A percentile compares a stretch with the other conserved stretches of the same genome.
These are phyloP conservation scores for Trifolium pratense DNA, from an alignment of 306 rosid genomes.

Conservation along the genomic window DNA sequence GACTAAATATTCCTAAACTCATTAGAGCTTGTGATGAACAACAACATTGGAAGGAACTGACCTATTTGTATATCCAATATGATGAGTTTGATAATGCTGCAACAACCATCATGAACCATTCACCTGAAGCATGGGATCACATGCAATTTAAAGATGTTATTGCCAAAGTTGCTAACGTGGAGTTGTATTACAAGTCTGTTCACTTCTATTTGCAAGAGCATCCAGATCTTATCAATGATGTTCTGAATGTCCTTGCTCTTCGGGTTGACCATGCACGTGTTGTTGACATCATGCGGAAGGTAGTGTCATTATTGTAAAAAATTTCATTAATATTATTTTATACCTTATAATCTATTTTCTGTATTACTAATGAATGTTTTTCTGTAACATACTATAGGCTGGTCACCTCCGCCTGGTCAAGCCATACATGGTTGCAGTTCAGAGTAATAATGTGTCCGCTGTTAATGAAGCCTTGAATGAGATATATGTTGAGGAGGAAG, in stretches of 20 bases:
- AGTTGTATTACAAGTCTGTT: slow-evolving; percentile 93
- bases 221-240: slow-evolving; percentile 96
- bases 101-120: slow-evolving; percentile 97
- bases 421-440: slow-evolving; percentile 99
- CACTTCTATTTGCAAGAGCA: slow-evolving; percentile 99
- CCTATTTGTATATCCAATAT: slow-evolving; percentile 94
- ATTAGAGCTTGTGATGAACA: slow-evolving; percentile 99
- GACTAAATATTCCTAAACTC: slow-evolving; percentile 96
- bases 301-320: slow-evolving; percentile 37
- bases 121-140: slow-evolving; percentile 99
- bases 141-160: slow-evolving; percentile 97
- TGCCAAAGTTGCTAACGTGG: slow-evolving; percentile 96
- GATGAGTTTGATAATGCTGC: slow-evolving; percentile 99
- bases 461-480: slow-evolving; percentile 98
- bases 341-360: slow-evolving; percentile 2
- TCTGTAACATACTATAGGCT: slow-evolving; percentile 59
- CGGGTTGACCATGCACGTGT: slow-evolving; percentile 99
- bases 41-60: slow-evolving; percentile 97
- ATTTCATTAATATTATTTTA: slow-evolving; percentile 10
- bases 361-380: slow-evolving; percentile 26
- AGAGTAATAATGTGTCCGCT: slow-evolving; percentile 97
- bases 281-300: slow-evolving; percentile 99
- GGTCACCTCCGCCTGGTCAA: slow-evolving; percentile 95
- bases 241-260: slow-evolving; percentile 95
- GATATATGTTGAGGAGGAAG: slow-evolving; percentile 98